Evolutionary conservation across 2,329 filamentous ascomycete genomes (phyloP), one percentile per base, ranked within the genome.

Genomic region (Phyllosticta citriasiana): DNA sequence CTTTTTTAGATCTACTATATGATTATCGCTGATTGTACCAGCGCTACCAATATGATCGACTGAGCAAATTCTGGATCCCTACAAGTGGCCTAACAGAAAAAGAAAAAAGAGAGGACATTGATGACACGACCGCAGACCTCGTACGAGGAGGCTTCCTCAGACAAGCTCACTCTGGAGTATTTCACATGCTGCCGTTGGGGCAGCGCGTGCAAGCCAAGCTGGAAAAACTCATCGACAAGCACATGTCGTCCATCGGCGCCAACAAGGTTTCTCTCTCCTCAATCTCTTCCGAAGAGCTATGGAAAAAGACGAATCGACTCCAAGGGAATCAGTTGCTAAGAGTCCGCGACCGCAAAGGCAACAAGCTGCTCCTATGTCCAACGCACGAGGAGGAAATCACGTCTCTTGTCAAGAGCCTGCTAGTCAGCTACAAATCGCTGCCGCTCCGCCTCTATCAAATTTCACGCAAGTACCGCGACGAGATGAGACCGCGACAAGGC

Each of bases 381-480:
- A 99, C 94, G 0, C 94, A 99, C 64, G 94, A 99, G 70, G 94
- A 99, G 72, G 94, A 99, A 71, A 94, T 99, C 66, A 99, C 94
- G 0, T 78, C 82, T 0, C 78, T 99, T 2, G 89, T 97, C 1
- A 84, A 85, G 3, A 82, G 81, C 61, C 82, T 86, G 16, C 79
- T 92, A 1, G 84, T 86, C 52, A 96, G 92, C 0, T 93, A 96
- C 71, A 93, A 91, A 69, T 86, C 90, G 53, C 79, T 97, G 8
- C 94, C 94, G 0, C 72, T 97, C 25, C 84, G 91, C 53, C 77
- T 99, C 0, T 99, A 97, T 69, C 94, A 99, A 72, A 94, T 94
- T 56, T 87, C 90, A 30, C 84, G 93, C 55, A 99, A 99, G 74
- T 99, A 97, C 70, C 85, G 94, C 56, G 94, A 99, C 76, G 94